Evolutionary conservation across 768 basidiomycete species (phyloP).

Genomic region (Termitomyces sp.): DNA sequence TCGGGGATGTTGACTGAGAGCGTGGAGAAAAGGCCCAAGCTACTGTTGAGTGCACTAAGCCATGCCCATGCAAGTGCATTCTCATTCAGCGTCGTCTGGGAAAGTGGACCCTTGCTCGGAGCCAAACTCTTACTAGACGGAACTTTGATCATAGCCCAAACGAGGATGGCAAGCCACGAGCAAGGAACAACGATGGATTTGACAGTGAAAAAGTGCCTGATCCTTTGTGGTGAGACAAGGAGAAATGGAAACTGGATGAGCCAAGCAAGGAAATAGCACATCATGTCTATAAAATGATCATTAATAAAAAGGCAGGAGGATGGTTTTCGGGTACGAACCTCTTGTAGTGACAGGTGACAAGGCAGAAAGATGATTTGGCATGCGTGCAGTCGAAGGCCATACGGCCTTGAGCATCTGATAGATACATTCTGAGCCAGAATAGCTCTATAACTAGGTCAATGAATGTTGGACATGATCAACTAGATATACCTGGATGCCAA

Average conservation of each 20-base stretch:
- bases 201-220: constrained; percentile 68
- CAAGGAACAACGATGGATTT: constrained; percentile 63
- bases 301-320: background rate
- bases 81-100: constrained; percentile 33
- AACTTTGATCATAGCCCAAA: constrained; percentile 72
- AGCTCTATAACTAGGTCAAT: constrained; percentile 28
- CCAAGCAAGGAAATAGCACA: constrained; percentile 78
- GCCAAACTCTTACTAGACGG: constrained; percentile 59
- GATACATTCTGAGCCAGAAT: constrained; percentile 63
- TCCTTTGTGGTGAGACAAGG: constrained; percentile 70
- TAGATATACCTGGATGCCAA: constrained; percentile 53
- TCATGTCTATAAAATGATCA: constrained; percentile 39
- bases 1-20: constrained; percentile 81
- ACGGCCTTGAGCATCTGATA: constrained; percentile 83
- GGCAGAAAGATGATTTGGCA: constrained; percentile 60
- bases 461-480: background rate
- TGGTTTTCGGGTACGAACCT: constrained; percentile 25
- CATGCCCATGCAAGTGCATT: constrained; percentile 68
- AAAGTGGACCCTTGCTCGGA: constrained; percentile 31
- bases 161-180: constrained; percentile 66
- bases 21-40: constrained; percentile 69
- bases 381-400: constrained; percentile 63
- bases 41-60: constrained; percentile 72
- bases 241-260: constrained; percentile 71
- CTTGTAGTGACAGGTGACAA: constrained; percentile 58